These are phyloP conservation scores for Trichoderma sp. DNA, from an alignment of 2,329 filamentous ascomycete genomes.

Conservation along the genomic window DNA sequence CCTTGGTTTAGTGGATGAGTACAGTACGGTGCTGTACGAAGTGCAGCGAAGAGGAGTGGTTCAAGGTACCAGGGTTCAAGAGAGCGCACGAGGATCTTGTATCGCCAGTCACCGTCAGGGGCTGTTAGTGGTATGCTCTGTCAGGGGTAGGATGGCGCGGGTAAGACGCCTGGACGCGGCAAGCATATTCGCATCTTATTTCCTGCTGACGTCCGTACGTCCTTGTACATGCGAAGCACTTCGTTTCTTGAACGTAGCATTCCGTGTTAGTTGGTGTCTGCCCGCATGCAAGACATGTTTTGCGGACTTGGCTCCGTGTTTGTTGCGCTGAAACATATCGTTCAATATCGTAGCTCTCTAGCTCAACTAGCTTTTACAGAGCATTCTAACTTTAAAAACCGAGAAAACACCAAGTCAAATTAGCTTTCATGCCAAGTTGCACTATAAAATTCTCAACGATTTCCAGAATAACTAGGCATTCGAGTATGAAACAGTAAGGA, in stretches of 20 bases:
- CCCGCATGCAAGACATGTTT: not conserved
- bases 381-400: not conserved
- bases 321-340: not conserved
- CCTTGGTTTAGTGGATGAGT: not conserved
- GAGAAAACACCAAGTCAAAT: not conserved
- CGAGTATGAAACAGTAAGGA: not conserved
- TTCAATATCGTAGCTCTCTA: not conserved
- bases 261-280: not conserved
- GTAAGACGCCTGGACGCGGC: not conserved
- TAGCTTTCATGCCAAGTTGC: not conserved
- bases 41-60: not conserved
- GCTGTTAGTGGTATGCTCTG: not conserved
- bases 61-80: not conserved
- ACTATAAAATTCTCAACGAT: not conserved
- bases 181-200: constrained; percentile 1
- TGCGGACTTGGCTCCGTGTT: not conserved
- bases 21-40: not conserved
- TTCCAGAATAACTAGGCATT: not conserved
- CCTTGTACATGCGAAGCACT: not conserved
- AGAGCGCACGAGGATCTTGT: not conserved
- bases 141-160: not conserved
- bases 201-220: not conserved
- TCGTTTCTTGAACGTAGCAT: not conserved
- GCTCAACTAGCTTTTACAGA: not conserved
- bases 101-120: not conserved